Base-by-base conservation (phyloP, 768 basidiomycete genomes). In the Russula abietina region DNA sequence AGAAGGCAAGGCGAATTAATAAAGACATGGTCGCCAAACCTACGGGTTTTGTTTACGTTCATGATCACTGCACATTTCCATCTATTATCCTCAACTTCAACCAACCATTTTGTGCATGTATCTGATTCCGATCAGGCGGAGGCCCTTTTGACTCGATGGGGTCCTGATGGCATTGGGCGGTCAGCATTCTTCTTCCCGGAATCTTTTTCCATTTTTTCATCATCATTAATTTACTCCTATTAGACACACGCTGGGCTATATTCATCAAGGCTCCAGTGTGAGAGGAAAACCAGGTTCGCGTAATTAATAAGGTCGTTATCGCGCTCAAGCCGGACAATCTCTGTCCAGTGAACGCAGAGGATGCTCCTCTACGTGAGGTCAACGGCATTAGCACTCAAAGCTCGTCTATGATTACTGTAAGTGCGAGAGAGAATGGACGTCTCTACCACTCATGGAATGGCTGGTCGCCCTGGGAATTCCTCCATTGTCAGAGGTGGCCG, bases 21-120 rank as follows among this genome's bases (percentile, higher is more conserved):
- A 93, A 93, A 73, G 89, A 92, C 69, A 93, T 92, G 88, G 87
- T 95, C 4, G 90, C 90, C 16, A 82, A 77, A 60, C 93, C 93
- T 5, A 89, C 81, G 24, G 87, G 84, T 67, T 93, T 93, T 72
- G 80, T 90, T 91, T 95, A 79, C 74, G 90, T 84, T 55, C 67
- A 61, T 53, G 57, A 57, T 49, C 57, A 33, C 51, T 59, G 49
- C 57, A 22, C 60, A 59, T 63, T 55, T 61, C 68, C 67, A 53
- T 59, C 49, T 60, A 33, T 53, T 61, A 39, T 60, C 32, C 59
- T 43, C 48, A 62, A 64, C 68, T 70, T 64, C 69, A 72, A 60
- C 57, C 71, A 94, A 92, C 57, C 92, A 96, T 77, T 80, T 93
- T 65, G 86, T 93, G 11, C 92, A 95, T 76, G 92, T 93, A 32